A percentile compares a stretch with the other conserved stretches of the same genome.
These are phyloP conservation scores for Clathrus columnatus DNA, from an alignment of 768 basidiomycete species.

Conservation along the genomic window DNA sequence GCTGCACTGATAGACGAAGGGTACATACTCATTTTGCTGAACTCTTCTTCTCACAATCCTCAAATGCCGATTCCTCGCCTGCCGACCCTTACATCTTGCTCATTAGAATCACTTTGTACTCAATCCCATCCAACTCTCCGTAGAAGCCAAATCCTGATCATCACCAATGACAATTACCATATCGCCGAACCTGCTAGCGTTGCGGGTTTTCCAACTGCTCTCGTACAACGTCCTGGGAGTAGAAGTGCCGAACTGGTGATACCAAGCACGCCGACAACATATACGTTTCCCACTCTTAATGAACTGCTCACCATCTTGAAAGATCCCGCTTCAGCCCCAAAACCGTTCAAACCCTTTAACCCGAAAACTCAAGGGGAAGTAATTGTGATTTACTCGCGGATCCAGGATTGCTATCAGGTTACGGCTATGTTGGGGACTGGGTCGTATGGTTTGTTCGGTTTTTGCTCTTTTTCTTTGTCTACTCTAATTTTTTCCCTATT, in stretches of 20 bases:
- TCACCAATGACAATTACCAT: background rate
- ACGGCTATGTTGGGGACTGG: background rate
- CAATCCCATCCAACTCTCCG: no score
- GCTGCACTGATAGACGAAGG: no score
- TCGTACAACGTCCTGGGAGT: background rate
- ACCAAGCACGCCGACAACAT: background rate
- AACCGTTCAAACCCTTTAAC: background rate
- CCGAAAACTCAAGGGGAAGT: no score
- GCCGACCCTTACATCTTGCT: no score
- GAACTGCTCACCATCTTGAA: background rate
- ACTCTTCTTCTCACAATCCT: no score
- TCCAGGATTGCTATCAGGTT: background rate
- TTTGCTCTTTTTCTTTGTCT: background rate
- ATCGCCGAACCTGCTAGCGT: background rate
- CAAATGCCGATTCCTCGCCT: no score
- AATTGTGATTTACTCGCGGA: background rate
- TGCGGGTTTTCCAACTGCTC: background rate
- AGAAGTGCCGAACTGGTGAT: background rate
- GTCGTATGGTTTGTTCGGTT: background rate
- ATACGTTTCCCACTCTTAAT: background rate
- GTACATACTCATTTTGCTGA: no score
- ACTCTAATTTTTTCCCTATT: background rate
- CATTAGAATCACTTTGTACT: no score
- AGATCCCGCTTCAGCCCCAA: background rate
- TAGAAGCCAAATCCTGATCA: background rate